Evolutionary conservation across 192 early-diverging fungal genomes (phyloP).

Genomic region (Geranomyces variabilis): DNA sequence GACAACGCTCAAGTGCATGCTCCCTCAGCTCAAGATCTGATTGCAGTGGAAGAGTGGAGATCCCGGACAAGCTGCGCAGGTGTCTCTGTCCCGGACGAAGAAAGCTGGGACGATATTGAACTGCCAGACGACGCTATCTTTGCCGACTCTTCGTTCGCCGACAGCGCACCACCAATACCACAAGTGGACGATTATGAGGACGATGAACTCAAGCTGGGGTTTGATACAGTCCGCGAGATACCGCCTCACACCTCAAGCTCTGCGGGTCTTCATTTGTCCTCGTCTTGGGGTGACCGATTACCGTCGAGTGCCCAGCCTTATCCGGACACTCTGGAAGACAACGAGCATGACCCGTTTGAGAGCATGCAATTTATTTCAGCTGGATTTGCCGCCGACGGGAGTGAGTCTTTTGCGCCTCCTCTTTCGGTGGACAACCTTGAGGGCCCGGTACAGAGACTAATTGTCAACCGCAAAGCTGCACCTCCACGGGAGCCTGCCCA

Average conservation of each 20-base stretch:
- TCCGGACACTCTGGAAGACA: neutral
- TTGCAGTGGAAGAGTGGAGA: neutral
- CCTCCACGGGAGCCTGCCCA: too few relatives aligned
- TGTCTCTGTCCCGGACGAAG: constrained; percentile 6
- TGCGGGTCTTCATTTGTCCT: neutral
- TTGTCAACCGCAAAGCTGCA: neutral
- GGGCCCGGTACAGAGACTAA: neutral
- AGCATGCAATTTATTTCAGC: neutral
- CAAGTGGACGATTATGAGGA: neutral
- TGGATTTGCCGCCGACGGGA: neutral
- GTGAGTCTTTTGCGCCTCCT: neutral
- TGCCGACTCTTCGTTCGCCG: neutral
- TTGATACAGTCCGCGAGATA: neutral
- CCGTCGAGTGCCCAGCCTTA: neutral
- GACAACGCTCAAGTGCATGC: neutral
- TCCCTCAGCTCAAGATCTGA: neutral
- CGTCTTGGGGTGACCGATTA: neutral
- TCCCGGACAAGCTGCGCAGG: too few relatives aligned
- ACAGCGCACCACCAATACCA: neutral
- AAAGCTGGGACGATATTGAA: constrained; percentile 30
- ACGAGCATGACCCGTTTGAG: neutral
- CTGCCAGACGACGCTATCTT: constrained; percentile 19
- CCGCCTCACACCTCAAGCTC: neutral
- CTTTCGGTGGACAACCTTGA: neutral
- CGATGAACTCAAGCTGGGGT: neutral